Evolutionary conservation across 192 early-diverging fungal species (phyloP).

Genomic region (Paraglomus brasilianum): DNA sequence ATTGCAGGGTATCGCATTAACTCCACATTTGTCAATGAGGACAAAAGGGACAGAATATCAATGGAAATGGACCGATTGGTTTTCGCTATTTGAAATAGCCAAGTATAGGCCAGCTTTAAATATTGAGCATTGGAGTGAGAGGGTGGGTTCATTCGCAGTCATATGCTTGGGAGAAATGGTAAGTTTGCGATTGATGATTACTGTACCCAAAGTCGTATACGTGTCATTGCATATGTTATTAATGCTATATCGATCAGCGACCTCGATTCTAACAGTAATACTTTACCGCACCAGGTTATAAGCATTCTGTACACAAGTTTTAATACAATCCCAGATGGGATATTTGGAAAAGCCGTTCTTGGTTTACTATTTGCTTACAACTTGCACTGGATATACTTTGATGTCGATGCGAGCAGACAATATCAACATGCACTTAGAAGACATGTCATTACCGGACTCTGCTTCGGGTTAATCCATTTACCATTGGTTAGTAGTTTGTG

Average conservation of each 20-base stretch:
- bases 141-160: slow-evolving; percentile 38
- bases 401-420: slow-evolving; percentile 40
- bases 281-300: slow-evolving; percentile 23
- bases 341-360: slow-evolving; percentile 36
- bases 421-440: slow-evolving; percentile 40
- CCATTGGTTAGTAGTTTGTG: slow-evolving; percentile 27
- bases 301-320: slow-evolving; percentile 31
- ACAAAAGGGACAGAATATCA: slow-evolving; percentile 22
- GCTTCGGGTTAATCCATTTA: slow-evolving; percentile 33
- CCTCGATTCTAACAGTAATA: too few species aligned
- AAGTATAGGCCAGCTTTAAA: slow-evolving; percentile 38
- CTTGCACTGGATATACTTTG: slow-evolving; percentile 47
- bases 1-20: background rate
- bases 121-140: slow-evolving; percentile 42
- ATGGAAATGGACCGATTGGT: slow-evolving; percentile 29
- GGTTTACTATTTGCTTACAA: slow-evolving; percentile 41
- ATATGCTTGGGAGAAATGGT: slow-evolving; percentile 42
- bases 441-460: slow-evolving; percentile 37
- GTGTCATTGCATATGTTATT: too few species aligned
- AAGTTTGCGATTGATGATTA: slow-evolving; percentile 1
- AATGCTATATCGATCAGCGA: too few species aligned
- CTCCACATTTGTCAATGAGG: slow-evolving; percentile 19
- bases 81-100: background rate
- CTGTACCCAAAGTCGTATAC: too few species aligned
- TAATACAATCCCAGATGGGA: slow-evolving; percentile 16